phyloP scores from a whole-genome alignment of 1,284 basidiomycete species.

The Ustilago trichophora region DNA sequence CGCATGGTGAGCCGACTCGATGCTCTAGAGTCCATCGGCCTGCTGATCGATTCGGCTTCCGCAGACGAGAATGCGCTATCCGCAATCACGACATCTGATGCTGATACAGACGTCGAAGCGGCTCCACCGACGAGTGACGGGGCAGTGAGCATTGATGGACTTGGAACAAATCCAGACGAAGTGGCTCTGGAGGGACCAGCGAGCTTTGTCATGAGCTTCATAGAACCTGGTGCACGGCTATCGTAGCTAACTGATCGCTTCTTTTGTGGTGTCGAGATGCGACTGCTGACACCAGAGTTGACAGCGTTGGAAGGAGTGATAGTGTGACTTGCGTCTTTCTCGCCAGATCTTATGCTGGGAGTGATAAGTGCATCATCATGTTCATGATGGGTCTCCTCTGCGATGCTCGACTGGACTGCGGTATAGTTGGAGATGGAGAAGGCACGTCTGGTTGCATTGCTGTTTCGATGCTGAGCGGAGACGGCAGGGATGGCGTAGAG shows the following conservation, averaged over 20 bases:
- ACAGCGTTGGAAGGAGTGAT: not conserved
- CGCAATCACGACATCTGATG: not conserved
- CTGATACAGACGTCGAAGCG: not conserved
- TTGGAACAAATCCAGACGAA: slow-evolving; percentile 6
- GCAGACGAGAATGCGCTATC: too few species aligned
- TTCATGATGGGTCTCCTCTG: slow-evolving; percentile 17
- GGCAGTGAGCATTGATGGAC: not conserved
- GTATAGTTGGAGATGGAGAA: slow-evolving; percentile 39
- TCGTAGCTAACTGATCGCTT: slow-evolving; percentile 41
- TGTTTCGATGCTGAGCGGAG: slow-evolving; percentile 5
- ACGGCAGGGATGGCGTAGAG: slow-evolving; percentile 18
- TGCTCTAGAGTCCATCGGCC: not conserved
- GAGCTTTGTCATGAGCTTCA: slow-evolving; percentile 22
- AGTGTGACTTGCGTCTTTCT: not conserved
- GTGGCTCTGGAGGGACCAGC: slow-evolving; percentile 14
- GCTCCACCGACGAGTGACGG: not conserved
- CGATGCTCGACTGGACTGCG: slow-evolving; percentile 25
- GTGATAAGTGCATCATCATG: not conserved
- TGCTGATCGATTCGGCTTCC: too few species aligned
- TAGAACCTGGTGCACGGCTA: slow-evolving; percentile 8
- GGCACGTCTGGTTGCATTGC: slow-evolving; percentile 11
- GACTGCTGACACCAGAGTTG: not conserved
- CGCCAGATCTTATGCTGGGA: not conserved
- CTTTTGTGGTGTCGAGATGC: slow-evolving; percentile 23
- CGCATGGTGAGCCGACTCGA: slow-evolving; percentile 6